Evolutionary conservation across 805 yeast genomes (phyloP).

Genomic region (Wickerhamiella azyma): DNA sequence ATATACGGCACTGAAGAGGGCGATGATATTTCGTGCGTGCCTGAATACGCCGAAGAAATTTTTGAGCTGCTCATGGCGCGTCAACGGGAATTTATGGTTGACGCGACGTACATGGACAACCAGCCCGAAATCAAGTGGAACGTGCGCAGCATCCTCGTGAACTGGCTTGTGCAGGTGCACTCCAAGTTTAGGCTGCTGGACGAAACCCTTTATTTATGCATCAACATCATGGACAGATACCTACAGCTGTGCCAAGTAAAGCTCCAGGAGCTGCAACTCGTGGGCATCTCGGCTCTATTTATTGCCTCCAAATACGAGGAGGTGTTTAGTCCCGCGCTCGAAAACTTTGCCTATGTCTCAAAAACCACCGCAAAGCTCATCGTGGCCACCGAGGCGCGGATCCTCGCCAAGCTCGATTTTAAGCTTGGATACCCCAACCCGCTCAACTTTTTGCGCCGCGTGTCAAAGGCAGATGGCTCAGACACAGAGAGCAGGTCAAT

Average conservation of each 20-base stretch:
- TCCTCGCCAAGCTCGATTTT: slow-evolving; percentile 57
- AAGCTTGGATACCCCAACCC: slow-evolving; percentile 79
- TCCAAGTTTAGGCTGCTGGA: slow-evolving; percentile 68
- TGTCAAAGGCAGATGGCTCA: slow-evolving; percentile 82
- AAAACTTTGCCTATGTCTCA: slow-evolving; percentile 75
- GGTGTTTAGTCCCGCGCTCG: slow-evolving; percentile 73
- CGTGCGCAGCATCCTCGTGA: slow-evolving; percentile 78
- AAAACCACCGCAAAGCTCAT: slow-evolving; percentile 75
- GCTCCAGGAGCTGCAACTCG: slow-evolving; percentile 65
- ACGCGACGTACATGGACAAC: slow-evolving; percentile 40
- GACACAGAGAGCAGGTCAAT: slow-evolving; percentile 71
- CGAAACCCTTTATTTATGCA: slow-evolving; percentile 71
- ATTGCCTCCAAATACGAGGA: slow-evolving; percentile 92
- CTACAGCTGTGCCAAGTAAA: slow-evolving; percentile 61
- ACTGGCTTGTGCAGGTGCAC: slow-evolving; percentile 89
- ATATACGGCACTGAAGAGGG: slow-evolving; percentile 26
- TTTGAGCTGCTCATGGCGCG: slow-evolving; percentile 63
- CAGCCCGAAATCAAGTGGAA: slow-evolving; percentile 61
- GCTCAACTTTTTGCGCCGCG: slow-evolving; percentile 74
- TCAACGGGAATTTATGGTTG: slow-evolving; percentile 60
- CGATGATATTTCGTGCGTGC: slow-evolving; percentile 57
- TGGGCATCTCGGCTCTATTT: slow-evolving; percentile 75
- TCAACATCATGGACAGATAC: slow-evolving; percentile 78
- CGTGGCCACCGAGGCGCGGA: slow-evolving; percentile 70
- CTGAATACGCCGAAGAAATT: slow-evolving; percentile 82